These are phyloP conservation scores for Knoxdaviesia proteae DNA, from an alignment of 2,329 filamentous ascomycete genomes.

Conservation along the genomic window DNA sequence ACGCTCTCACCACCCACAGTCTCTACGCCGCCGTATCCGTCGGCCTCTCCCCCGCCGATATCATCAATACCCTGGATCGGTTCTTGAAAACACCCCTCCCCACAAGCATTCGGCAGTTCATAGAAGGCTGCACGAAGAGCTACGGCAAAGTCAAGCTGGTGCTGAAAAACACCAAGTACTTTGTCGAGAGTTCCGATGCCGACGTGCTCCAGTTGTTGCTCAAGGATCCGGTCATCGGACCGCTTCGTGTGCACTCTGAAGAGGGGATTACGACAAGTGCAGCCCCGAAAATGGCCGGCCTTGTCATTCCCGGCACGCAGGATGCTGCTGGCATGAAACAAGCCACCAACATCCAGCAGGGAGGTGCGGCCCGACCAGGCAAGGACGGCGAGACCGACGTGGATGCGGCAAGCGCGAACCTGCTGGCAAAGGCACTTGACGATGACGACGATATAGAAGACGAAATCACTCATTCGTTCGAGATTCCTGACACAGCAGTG, in stretches of 20 bases:
- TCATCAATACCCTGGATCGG: conserved; percentile 70
- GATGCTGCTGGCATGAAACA: conserved; percentile 78
- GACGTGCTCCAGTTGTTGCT: conserved; percentile 72
- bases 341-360: conserved; percentile 15
- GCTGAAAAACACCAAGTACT: conserved; percentile 84
- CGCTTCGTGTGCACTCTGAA: conserved; percentile 50
- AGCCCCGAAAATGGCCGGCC: conserved; percentile 65
- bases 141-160: conserved; percentile 95
- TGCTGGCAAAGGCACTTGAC: conserved; percentile 34
- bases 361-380: no score
- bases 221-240: conserved; percentile 63
- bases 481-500: conserved; percentile 65
- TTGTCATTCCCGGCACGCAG: conserved; percentile 88
- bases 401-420: conserved; percentile 1
- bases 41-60: conserved; percentile 73
- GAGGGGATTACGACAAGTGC: conserved; percentile 54
- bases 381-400: not conserved
- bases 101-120: conserved; percentile 59
- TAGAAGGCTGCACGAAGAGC: conserved; percentile 59
- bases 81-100: conserved; percentile 80
- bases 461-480: conserved; percentile 80
- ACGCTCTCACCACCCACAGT: conserved; percentile 76
- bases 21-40: conserved; percentile 91
- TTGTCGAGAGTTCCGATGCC: conserved; percentile 78
- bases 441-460: conserved; percentile 76